Percentiles rank a stretch among this genome's conserved stretches.
Conservation (phyloP, 1,284 basidiomycete genomes). For the Ceratobasidium sp. region DNA sequence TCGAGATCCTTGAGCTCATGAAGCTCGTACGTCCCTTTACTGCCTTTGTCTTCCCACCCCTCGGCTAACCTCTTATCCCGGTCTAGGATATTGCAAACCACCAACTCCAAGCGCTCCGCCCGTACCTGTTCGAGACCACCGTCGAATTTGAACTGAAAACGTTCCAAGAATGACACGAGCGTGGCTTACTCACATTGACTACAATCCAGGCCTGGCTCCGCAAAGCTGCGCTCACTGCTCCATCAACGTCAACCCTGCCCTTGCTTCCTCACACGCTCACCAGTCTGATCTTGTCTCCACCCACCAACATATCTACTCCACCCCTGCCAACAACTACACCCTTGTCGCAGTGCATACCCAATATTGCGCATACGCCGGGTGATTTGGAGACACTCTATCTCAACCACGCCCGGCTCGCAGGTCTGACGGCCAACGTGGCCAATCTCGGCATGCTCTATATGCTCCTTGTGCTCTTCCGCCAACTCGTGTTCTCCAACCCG, state of each 20-base stretch:
- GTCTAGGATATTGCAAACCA: constrained; percentile 93
- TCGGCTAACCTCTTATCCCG: background rate
- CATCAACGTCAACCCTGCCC: constrained; percentile 58
- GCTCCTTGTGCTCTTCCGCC: constrained; percentile 83
- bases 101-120: constrained; percentile 88
- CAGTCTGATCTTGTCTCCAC: constrained; percentile 53
- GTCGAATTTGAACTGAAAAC: constrained; percentile 84
- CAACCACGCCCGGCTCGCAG: constrained; percentile 79
- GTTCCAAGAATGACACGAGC: constrained; percentile 73
- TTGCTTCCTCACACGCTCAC: constrained; percentile 42
- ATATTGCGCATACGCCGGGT: constrained; percentile 54
- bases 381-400: constrained; percentile 89
- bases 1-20: constrained; percentile 95
- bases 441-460: constrained; percentile 84
- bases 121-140: constrained; percentile 84
- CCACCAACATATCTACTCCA: constrained; percentile 55
- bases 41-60: constrained; percentile 43
- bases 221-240: constrained; percentile 54
- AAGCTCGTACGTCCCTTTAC: constrained; percentile 77
- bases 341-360: constrained; percentile 55
- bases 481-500: constrained; percentile 69
- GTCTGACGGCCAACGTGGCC: constrained; percentile 77
- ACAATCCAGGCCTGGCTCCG: constrained; percentile 76
- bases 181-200: constrained; percentile 64
- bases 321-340: constrained; percentile 54